phyloP scores from a whole-genome alignment of 345 rosid species.

The Rhizophora apiculata region DNA sequence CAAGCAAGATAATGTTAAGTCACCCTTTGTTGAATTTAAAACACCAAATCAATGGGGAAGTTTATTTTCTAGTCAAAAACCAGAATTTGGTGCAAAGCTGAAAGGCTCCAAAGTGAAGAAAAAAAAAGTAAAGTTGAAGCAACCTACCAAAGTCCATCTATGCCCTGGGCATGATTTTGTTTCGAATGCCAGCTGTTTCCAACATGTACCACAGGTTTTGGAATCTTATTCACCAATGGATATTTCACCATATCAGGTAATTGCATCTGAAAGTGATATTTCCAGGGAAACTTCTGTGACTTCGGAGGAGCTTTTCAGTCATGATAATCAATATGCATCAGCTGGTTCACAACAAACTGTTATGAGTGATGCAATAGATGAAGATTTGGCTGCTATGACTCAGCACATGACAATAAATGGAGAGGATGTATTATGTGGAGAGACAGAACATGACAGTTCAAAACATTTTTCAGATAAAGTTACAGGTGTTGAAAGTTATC shows the following conservation, averaged over 20 bases:
- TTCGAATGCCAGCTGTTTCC: constrained; percentile 36
- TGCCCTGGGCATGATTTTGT: constrained; percentile 51
- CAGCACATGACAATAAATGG: constrained; percentile 61
- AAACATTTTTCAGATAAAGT: constrained; percentile 28
- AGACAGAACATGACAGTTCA: constrained; percentile 32
- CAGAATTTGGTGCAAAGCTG: constrained; percentile 58
- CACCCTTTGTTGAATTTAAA: constrained; percentile 50
- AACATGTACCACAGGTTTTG: constrained; percentile 48
- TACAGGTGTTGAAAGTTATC: constrained; percentile 38
- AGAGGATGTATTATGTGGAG: constrained; percentile 27
- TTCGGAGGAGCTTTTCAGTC: constrained; percentile 53
- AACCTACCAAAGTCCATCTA: constrained; percentile 48
- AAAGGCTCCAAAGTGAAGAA: constrained; percentile 45
- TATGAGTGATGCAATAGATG: constrained; percentile 43
- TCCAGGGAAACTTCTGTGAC: constrained; percentile 55
- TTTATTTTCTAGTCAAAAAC: constrained; percentile 41
- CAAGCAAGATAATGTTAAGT: constrained; percentile 27
- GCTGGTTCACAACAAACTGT: constrained; percentile 33
- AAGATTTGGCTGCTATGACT: constrained; percentile 58
- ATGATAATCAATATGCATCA: constrained; percentile 29
- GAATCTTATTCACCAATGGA: constrained; percentile 88
- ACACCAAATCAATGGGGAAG: constrained; percentile 46
- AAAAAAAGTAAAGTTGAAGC: constrained; percentile 63
- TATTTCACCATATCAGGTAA: constrained; percentile 64
- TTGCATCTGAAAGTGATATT: constrained; percentile 31